Evolutionary conservation across 106 monocot genomes (phyloP).

Genomic region (Gastrodia elata): DNA sequence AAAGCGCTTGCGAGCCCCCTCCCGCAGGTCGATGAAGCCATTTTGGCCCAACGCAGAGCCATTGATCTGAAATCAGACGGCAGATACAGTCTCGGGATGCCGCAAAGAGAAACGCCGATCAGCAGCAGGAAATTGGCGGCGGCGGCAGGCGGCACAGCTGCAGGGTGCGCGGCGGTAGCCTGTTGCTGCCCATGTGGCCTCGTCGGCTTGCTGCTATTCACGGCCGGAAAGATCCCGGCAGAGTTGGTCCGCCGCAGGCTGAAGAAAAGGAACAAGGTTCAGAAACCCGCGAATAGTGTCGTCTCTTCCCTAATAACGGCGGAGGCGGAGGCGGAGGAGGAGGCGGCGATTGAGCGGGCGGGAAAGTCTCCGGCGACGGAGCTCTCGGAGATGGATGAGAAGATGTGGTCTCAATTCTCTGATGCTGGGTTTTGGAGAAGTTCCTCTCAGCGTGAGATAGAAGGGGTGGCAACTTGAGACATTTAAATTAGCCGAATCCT

Average conservation of each 20-base stretch:
- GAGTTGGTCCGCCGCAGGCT: slow-evolving; percentile 21
- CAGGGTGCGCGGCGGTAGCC: slow-evolving; percentile 33
- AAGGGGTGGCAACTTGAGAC: too few species aligned
- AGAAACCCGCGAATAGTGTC: neutral
- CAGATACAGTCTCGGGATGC: neutral
- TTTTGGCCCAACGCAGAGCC: neutral
- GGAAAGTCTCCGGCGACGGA: slow-evolving; percentile 16
- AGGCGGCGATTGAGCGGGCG: slow-evolving; percentile 9
- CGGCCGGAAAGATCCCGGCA: slow-evolving; percentile 21
- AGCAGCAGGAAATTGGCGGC: slow-evolving; percentile 11
- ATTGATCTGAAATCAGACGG: neutral
- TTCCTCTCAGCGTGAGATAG: slow-evolving; percentile 28
- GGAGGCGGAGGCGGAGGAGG: neutral
- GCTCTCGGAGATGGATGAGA: slow-evolving; percentile 24
- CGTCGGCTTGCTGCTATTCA: slow-evolving; percentile 20
- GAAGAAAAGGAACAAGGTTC: neutral
- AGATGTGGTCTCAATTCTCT: slow-evolving; percentile 34
- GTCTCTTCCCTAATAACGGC: neutral
- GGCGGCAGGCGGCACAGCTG: slow-evolving; percentile 35
- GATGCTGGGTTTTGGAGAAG: slow-evolving; percentile 48
- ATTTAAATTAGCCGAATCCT: too few species aligned
- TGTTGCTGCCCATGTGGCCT: slow-evolving; percentile 39
- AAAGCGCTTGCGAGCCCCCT: too few species aligned
- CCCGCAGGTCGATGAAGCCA: too few species aligned
- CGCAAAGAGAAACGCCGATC: neutral